Base-by-base conservation (phyloP, 225 moss, liverwort and hornwort species). In the Bryoerythrophyllum caledonicum region DNA sequence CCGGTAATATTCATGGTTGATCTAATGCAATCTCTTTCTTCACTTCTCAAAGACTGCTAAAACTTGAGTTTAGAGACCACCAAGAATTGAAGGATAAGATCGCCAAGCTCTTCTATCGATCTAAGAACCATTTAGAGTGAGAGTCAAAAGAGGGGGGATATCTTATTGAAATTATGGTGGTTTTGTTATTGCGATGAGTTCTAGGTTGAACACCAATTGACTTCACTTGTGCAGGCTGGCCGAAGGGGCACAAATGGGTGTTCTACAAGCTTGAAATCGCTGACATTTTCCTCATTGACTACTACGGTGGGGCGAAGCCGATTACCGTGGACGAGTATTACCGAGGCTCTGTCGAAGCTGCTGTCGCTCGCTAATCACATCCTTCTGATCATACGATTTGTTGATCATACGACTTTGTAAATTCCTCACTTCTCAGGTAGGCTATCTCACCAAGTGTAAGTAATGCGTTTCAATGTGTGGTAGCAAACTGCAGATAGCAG, bases 261-360 rank as follows among this genome's bases (percentile, higher is more conserved):
- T 88, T 97, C 68, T 97, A 88, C 84, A 93, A 94, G 89, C 94
- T 97, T n/a, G 81, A 91, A 24, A 90, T 97, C 32, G 63, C 74
- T 72, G 91, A 93, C 74, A 86, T 97, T 59, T 97, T 94, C 59
- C 81, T 97, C 40, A 78, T 97, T 46, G 94, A 97, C 79, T 82
- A 85, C 74, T 97, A 90, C 63, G 94, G 97, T 63, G 97, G 97
- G 73, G 94, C 97, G 20, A 92, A 91, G 80, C 79, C 72, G 14
- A 16, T 97, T 10, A 85, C 90, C 17, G 91, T 97, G 75, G 57
- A 63, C 51, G 91, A 91, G 52, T 97, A 97, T 76, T 97, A 94
- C 60, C 82, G 64, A 21, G 74, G 70, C 17, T 73, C 73, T 7
- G 63, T 73, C 49, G 7, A 49, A 34, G 21, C 61, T 73, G 62